Evolutionary conservation across 2,329 filamentous ascomycete genomes (phyloP).

Genomic region (Scytalidium lignicola): DNA sequence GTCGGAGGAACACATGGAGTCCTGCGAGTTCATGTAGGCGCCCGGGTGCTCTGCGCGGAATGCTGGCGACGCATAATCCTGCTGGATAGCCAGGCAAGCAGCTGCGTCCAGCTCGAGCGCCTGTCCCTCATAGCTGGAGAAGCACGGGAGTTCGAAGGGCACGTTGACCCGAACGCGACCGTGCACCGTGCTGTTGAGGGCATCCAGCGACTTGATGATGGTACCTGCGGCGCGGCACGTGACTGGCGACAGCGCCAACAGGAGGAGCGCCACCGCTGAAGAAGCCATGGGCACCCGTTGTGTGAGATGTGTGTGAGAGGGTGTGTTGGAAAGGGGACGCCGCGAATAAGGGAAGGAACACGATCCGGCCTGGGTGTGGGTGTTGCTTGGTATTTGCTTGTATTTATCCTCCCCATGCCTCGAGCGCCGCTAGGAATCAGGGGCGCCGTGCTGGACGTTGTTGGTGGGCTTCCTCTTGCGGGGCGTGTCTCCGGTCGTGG

Average conservation of each 20-base stretch:
- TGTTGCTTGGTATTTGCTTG: conserved; percentile 22
- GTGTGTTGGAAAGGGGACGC: conserved; percentile 51
- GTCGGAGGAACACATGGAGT: conserved; percentile 23
- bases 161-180: conserved; percentile 15
- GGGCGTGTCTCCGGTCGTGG: too few species aligned
- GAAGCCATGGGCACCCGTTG: conserved; percentile 53
- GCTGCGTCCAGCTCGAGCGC: conserved; percentile 11
- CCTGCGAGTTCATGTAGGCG: conserved; percentile 25
- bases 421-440: conserved; percentile 24
- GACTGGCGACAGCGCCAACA: too few species aligned
- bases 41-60: conserved; percentile 17
- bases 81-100: conserved; percentile 19
- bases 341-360: conserved; percentile 52
- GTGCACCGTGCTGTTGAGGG: conserved; percentile 15
- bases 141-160: conserved; percentile 26
- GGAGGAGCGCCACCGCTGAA: too few species aligned
- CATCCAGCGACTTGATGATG: background rate
- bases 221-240: too few species aligned
- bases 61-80: conserved; percentile 22
- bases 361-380: conserved; percentile 54
- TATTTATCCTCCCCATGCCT: conserved; percentile 6
- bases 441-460: conserved; percentile 8
- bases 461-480: too few species aligned
- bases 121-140: conserved; percentile 21
- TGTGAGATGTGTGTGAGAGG: conserved; percentile 43